Conservation (phyloP, 495 filamentous ascomycete species). For the Lepraria neglecta region DNA sequence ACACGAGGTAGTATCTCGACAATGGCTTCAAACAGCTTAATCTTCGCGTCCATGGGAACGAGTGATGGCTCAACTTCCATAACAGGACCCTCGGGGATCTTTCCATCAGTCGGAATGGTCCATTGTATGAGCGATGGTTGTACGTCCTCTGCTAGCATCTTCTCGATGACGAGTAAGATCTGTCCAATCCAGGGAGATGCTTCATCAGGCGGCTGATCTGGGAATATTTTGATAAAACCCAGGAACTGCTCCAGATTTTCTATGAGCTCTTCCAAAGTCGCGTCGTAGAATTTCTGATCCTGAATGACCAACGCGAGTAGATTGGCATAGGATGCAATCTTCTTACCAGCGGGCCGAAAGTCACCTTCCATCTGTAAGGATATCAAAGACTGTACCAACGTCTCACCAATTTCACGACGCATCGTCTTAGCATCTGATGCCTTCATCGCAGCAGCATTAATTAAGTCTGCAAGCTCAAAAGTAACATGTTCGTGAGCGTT, state of each 20-base stretch:
- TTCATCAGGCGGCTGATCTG: conserved; percentile 61
- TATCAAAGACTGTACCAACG: conserved; percentile 78
- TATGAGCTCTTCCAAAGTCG: conserved; percentile 67
- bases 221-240: conserved; percentile 69
- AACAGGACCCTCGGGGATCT: conserved; percentile 42
- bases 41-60: conserved; percentile 59
- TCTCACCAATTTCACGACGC: conserved; percentile 70
- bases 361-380: conserved; percentile 75
- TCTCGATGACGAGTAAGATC: conserved; percentile 83
- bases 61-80: conserved; percentile 55
- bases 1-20: conserved; percentile 77
- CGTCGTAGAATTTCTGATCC: conserved; percentile 70
- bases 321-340: conserved; percentile 89
- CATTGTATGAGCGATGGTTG: conserved; percentile 71
- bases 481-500: conserved; percentile 82
- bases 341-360: conserved; percentile 62
- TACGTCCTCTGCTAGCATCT: conserved; percentile 77
- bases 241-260: conserved; percentile 71
- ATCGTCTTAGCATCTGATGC: conserved; percentile 55
- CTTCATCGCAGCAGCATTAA: conserved; percentile 68
- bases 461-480: conserved; percentile 84
- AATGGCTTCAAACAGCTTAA: conserved; percentile 63
- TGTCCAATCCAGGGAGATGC: conserved; percentile 87
- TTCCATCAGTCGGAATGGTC: conserved; percentile 49
- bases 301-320: conserved; percentile 83